Percentiles rank a stretch among this genome's conserved stretches.
Conservation (phyloP, 768 basidiomycete genomes). For the Termitomyces sp. region DNA sequence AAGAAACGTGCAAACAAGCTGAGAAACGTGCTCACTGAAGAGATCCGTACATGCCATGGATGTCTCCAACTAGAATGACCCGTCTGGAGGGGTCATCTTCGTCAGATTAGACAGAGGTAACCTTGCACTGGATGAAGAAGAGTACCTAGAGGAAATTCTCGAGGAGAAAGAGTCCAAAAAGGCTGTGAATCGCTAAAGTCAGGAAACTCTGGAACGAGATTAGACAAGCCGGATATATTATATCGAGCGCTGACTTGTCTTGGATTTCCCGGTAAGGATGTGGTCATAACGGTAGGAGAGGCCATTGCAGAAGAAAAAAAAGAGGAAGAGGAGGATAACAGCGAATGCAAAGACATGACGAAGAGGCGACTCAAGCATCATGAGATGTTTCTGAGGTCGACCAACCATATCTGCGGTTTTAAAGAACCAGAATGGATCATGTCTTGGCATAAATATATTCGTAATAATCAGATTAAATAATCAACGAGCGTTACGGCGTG, state of each 20-base stretch:
- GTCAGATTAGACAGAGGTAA: background rate
- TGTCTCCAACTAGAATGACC: slow-evolving; percentile 77
- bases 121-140: background rate
- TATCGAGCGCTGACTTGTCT: background rate
- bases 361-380: slow-evolving; percentile 8
- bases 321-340: slow-evolving; percentile 34
- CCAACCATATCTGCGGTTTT: slow-evolving; percentile 4
- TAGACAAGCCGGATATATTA: background rate
- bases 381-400: slow-evolving; percentile 8
- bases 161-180: slow-evolving; percentile 33
- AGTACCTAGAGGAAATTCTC: slow-evolving; percentile 53
- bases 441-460: background rate
- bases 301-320: slow-evolving; percentile 35
- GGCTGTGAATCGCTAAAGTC: slow-evolving; percentile 50
- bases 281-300: slow-evolving; percentile 13
- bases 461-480: slow-evolving; percentile 1
- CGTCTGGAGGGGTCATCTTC: slow-evolving; percentile 49
- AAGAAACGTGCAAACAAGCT: background rate
- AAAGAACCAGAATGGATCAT: background rate
- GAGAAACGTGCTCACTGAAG: slow-evolving; percentile 46
- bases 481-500: background rate
- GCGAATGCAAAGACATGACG: slow-evolving; percentile 24
- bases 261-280: background rate
- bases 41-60: slow-evolving; percentile 75
- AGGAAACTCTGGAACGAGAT: slow-evolving; percentile 31